Evolutionary conservation across 1,284 basidiomycete species (phyloP).

Genomic region (Vanrija humicola): DNA sequence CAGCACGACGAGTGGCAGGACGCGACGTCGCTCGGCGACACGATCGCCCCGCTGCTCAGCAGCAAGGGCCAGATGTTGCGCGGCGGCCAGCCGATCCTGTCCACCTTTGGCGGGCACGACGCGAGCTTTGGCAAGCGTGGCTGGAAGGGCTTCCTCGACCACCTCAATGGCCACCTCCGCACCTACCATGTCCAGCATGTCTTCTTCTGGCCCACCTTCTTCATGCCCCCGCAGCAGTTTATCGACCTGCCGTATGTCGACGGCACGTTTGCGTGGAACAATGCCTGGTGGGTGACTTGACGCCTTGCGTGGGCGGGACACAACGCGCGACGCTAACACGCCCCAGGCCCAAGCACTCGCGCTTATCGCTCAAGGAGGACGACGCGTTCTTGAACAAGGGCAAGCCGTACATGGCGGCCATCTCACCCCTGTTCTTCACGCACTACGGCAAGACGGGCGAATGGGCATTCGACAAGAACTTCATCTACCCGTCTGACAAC

Average conservation of each 20-base stretch:
- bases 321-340: neutral
- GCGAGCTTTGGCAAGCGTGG: constrained; percentile 31
- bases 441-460: constrained; percentile 47
- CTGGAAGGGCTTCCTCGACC: constrained; percentile 35
- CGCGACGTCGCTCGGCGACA: constrained; percentile 18
- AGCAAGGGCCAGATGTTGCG: constrained; percentile 17
- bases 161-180: constrained; percentile 20
- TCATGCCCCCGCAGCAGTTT: constrained; percentile 39
- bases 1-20: constrained; percentile 22
- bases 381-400: constrained; percentile 32
- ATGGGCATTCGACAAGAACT: constrained; percentile 50
- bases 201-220: constrained; percentile 48
- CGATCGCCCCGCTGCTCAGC: constrained; percentile 18
- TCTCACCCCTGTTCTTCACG: constrained; percentile 62
- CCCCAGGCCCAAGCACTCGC: constrained; percentile 35
- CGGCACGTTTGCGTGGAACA: constrained; percentile 46
- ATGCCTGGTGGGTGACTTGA: constrained; percentile 37
- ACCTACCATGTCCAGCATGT: constrained; percentile 29
- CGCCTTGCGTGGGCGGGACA: too few relatives aligned
- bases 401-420: constrained; percentile 59
- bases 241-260: constrained; percentile 33
- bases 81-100: constrained; percentile 28
- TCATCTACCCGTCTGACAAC: constrained; percentile 49
- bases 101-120: constrained; percentile 42
- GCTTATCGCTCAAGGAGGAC: constrained; percentile 32